Conservation (phyloP, 768 basidiomycete genomes). For the Amanita molliuscula region DNA sequence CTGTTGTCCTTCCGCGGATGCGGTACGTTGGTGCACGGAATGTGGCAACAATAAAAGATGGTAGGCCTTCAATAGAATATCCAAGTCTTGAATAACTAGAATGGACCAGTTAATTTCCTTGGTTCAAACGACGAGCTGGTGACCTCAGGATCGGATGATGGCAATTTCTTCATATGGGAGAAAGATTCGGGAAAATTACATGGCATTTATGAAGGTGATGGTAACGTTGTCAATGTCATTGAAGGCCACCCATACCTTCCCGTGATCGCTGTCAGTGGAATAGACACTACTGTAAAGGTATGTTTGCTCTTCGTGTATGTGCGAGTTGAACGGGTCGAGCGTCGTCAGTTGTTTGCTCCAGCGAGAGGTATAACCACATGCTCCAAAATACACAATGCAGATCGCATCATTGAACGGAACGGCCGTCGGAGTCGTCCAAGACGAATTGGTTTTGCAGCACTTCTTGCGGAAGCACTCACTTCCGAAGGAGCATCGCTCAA, state of each 20-base stretch:
- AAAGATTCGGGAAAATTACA: conserved; percentile 54
- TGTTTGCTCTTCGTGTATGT: conserved; percentile 6
- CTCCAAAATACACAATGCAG: conserved; percentile 43
- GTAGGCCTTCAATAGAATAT: conserved; percentile 26
- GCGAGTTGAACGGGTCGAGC: conserved; percentile 4
- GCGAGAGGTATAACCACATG: conserved; percentile 33
- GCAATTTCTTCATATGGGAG: conserved; percentile 81
- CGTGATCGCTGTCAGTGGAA: conserved; percentile 78
- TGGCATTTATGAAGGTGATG: conserved; percentile 80
- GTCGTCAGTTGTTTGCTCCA: conserved; percentile 55
- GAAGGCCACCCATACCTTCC: conserved; percentile 78
- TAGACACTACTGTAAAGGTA: conserved; percentile 80
- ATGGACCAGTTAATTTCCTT: conserved; percentile 63
- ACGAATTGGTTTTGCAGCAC: conserved; percentile 16
- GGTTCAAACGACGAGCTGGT: conserved; percentile 73
- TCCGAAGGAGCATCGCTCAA: neutral
- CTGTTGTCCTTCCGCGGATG: conserved; percentile 51
- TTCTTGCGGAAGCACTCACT: conserved; percentile 13
- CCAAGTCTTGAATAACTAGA: neutral
- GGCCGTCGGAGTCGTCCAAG: conserved; percentile 22
- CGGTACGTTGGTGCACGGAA: conserved; percentile 68
- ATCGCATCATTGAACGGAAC: conserved; percentile 50
- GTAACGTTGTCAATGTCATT: conserved; percentile 74
- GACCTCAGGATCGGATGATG: conserved; percentile 79
- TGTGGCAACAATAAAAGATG: conserved; percentile 80